These are phyloP conservation scores for Serpula lacrymans DNA, from an alignment of 768 basidiomycete genomes.

Conservation along the genomic window DNA sequence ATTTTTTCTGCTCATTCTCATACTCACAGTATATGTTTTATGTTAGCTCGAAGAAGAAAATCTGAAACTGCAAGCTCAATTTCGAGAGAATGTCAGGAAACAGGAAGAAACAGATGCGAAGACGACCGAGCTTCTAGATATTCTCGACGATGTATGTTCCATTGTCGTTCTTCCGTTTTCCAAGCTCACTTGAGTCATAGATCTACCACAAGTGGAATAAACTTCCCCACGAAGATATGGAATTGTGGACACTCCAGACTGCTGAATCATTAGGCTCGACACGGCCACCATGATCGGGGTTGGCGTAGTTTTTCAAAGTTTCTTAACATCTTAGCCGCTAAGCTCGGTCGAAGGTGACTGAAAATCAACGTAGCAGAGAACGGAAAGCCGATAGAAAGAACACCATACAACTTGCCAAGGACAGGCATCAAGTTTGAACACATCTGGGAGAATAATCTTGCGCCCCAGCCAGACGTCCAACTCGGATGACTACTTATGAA, in stretches of 20 bases:
- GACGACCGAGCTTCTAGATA: slow-evolving; percentile 45
- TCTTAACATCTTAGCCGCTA: no score
- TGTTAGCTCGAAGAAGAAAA: slow-evolving; percentile 60
- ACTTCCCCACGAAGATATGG: slow-evolving; percentile 63
- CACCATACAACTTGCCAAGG: no score
- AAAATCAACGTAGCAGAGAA: no score
- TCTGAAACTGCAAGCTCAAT: slow-evolving; percentile 38
- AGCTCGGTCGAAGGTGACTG: no score
- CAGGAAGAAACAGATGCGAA: slow-evolving; percentile 45
- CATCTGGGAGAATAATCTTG: no score
- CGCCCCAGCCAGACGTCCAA: no score
- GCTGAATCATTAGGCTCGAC: slow-evolving; percentile 35
- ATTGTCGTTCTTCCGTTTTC: not conserved
- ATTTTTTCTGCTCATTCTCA: not conserved
- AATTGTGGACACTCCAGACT: slow-evolving; percentile 38
- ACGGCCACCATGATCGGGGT: slow-evolving; percentile 13
- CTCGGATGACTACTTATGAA: no score
- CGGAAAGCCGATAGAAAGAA: no score
- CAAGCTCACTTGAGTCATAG: slow-evolving; percentile 29
- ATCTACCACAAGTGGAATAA: slow-evolving; percentile 48
- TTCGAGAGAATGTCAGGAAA: slow-evolving; percentile 46
- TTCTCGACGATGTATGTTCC: slow-evolving; percentile 48
- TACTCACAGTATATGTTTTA: slow-evolving; percentile 1
- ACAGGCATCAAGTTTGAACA: no score
- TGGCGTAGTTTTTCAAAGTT: no score